Base-by-base conservation (phyloP, 768 basidiomycete genomes). In the Amyloporia xantha region DNA sequence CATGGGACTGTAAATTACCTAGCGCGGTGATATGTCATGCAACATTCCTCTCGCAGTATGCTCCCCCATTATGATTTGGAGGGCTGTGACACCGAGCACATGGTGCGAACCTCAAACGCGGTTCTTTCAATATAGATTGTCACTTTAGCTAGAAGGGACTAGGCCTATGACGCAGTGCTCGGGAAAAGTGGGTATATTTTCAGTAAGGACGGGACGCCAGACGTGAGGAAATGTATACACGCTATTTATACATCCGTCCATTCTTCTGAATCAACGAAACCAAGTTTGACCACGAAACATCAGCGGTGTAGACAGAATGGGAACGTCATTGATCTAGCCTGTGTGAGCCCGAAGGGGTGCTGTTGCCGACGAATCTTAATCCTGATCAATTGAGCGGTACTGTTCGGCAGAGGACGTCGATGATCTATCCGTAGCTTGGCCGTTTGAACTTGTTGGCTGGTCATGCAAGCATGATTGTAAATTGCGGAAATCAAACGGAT, bases 221-320 rank as follows among this genome's bases (percentile, higher is more conserved):
- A 7, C 4, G 44, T 5, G 17, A 26, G 17, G 26, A 30, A 44
- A 5, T n/a, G 33, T 17, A 36, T 35, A 20, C 28, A 45, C 26
- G 43, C 44, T 45, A 45, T 45, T 35, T 4, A 35, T 45, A 45
- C 44, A 45, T 5, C n/a, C 20, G 28, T 17, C 17, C 38, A 21
- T 39, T 39, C 33, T n/a, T 10, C 38, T 17, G 15, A 21, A 39
- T 39, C 38, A 17, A 21, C 9, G 38, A 6, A 21, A 10, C 38
- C 44, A 19, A 45, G 24, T 17, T 19, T 36, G 44, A 11, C 6
- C 5, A 19, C 5, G 44, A n/a, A n/a, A n/a, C n/a, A n/a, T n/a
- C n/a, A 11, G 20, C 10, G 26, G 5, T 15, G 17, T 20, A 23
- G 12, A 9, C 9, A 24, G 10, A 5, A 21, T 13, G 9, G 17